Evolutionary conservation across 2,329 filamentous ascomycete genomes (phyloP).

Genomic region (Calonectria leucothoes): DNA sequence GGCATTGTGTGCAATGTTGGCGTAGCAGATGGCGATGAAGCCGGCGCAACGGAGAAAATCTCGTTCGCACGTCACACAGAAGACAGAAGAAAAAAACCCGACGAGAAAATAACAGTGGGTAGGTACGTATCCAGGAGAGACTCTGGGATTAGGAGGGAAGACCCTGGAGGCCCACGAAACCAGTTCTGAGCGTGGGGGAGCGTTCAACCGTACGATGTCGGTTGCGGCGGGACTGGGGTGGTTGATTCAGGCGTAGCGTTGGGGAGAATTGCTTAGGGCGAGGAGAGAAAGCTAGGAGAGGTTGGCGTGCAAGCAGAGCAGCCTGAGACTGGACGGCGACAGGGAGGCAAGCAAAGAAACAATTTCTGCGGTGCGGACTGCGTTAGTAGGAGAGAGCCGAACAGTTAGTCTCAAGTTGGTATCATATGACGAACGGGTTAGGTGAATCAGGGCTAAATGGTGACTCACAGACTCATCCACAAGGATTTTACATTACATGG

Average conservation of each 20-base stretch:
- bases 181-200: slow-evolving; percentile 25
- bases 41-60: background rate
- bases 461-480: slow-evolving; percentile 4
- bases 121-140: slow-evolving; percentile 2
- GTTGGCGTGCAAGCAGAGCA: slow-evolving; percentile 27
- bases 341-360: slow-evolving; percentile 9
- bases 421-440: slow-evolving; percentile 10
- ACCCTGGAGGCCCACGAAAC: slow-evolving; percentile 8
- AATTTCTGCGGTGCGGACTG: slow-evolving; percentile 4
- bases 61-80: background rate
- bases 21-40: background rate
- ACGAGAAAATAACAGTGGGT: background rate
- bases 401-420: background rate
- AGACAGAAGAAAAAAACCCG: background rate
- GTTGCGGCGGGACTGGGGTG: slow-evolving; percentile 8
- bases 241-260: slow-evolving; percentile 11
- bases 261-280: slow-evolving; percentile 29
- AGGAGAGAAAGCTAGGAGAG: slow-evolving; percentile 8
- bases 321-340: slow-evolving; percentile 26
- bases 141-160: background rate
- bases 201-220: slow-evolving; percentile 24
- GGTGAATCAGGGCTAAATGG: slow-evolving; percentile 15
- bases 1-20: slow-evolving; percentile 30
- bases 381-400: background rate
- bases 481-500: background rate